phyloP scores from a whole-genome alignment of 805 yeast genomes.

The Hagleromyces aurorensis region DNA sequence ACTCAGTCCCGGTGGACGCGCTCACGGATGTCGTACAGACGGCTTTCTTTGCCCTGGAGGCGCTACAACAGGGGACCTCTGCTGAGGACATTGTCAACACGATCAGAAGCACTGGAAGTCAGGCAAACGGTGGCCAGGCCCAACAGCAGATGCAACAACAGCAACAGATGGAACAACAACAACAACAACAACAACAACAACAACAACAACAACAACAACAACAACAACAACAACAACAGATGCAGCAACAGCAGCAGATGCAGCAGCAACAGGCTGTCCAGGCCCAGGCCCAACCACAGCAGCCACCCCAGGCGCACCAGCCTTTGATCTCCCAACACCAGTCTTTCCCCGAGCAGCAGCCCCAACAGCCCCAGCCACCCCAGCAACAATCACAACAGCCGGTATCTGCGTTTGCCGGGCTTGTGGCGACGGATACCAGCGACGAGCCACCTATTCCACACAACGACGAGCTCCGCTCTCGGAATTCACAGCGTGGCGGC shows the following conservation, averaged over 20 bases:
- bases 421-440: constrained; percentile 18
- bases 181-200: constrained; percentile 15
- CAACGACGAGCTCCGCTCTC: too few relatives aligned
- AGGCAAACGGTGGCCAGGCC: constrained; percentile 6
- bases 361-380: constrained; percentile 1
- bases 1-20: constrained; percentile 53
- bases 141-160: constrained; percentile 9
- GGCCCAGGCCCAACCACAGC: constrained; percentile 15
- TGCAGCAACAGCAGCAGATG: constrained; percentile 13
- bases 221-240: constrained; percentile 13
- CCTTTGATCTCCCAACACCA: constrained; percentile 5
- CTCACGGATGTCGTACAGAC: constrained; percentile 47
- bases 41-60: constrained; percentile 49
- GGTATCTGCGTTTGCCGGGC: constrained; percentile 25
- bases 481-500: too few relatives aligned
- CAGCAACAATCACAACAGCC: constrained; percentile 6
- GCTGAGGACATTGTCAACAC: constrained; percentile 26
- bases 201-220: constrained; percentile 13
- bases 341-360: background rate
- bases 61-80: constrained; percentile 31
- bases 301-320: constrained; percentile 6
- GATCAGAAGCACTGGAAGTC: constrained; percentile 16
- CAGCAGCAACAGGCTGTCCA: constrained; percentile 11
- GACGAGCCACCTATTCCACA: too few relatives aligned
- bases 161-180: constrained; percentile 11